Base-by-base conservation (phyloP, 768 basidiomycete genomes). In the Serendipita sp. region DNA sequence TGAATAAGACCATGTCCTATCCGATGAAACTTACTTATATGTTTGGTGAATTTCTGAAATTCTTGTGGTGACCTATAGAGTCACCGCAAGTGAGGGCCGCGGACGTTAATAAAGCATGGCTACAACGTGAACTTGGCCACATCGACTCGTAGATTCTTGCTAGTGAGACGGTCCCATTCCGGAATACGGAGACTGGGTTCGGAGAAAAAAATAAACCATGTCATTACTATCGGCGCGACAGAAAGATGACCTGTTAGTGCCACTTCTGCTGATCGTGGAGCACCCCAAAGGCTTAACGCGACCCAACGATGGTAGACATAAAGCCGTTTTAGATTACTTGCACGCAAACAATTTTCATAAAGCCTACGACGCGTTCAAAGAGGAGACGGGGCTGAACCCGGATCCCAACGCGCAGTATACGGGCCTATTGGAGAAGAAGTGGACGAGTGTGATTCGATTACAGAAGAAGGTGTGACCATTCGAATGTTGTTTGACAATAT, bases 341-440 rank as follows among this genome's bases (percentile, higher is more conserved):
- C 55, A 60, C 33, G 55, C 55, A 31, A 60, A 60, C 55, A 60
- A 60, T 29, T 60, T 60, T 33, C 55, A 60, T 33, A 31, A 60
- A 31, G 55, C 55, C 4, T 60, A 60, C 55, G 55, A 60, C 55
- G 55, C 55, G 29, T 36, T 60, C 34, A 60, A 60, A 37, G 55
- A 60, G 36, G 55, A 36, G 77, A 79, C 64, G 71, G 82, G 85
- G 66, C 88, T 87, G 72, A 78, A 80, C 2, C 88, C 88, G 15
- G 92, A 95, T 77, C 83, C 90, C 27, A 91, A 88, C 72, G 84
- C 90, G 62, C 87, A 89, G 72, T 87, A 85, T 70, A 84, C 85
- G 1, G 93, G 92, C 0, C 75, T 97, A 64, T 75, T 97, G 66
- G 94, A 91, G 78, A 95, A 95, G 85, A 97, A 97, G 74, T 97